phyloP scores from a whole-genome alignment of 176 grass and related monocot genomes.

The Musa itinerans region DNA sequence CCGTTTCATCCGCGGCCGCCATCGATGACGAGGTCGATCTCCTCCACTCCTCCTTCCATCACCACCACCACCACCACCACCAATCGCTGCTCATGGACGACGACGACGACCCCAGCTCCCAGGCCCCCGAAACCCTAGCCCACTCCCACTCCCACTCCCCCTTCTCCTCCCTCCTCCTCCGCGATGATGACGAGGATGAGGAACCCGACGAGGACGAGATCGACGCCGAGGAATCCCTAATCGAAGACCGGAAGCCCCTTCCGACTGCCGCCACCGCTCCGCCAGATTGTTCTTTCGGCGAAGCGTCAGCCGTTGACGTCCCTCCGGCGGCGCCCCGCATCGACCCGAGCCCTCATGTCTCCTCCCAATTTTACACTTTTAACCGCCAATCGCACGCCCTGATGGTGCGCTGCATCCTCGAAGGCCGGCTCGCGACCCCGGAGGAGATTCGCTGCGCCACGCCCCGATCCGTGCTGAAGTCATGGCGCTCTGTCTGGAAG shows the following conservation, averaged over 20 bases:
- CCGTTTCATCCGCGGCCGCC: background rate
- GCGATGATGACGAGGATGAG: conserved; percentile 29
- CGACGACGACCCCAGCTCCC: conserved; percentile 57
- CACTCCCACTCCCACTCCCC: conserved; percentile 24
- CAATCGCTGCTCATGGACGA: conserved; percentile 40
- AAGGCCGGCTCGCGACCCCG: conserved; percentile 41
- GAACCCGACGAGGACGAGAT: conserved; percentile 12
- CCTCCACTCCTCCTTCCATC: conserved; percentile 14
- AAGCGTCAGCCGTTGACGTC: conserved; percentile 6
- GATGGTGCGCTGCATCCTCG: conserved; percentile 83
- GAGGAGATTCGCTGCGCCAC: conserved; percentile 87
- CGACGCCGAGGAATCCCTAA: conserved; percentile 19
- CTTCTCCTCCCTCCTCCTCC: conserved; percentile 23
- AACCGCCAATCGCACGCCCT: conserved; percentile 61
- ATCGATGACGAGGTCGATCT: background rate
- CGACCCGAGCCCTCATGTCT: conserved; percentile 82
- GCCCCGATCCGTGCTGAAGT: conserved; percentile 57
- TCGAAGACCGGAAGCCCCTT: conserved; percentile 10
- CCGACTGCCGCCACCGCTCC: conserved; percentile 15
- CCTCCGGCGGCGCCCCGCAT: conserved; percentile 23
- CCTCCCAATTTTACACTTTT: conserved; percentile 98
- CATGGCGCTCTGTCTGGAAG: conserved; percentile 96
- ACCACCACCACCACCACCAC: conserved; percentile 29
- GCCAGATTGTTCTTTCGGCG: conserved; percentile 4
- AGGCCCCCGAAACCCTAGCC: conserved; percentile 38